Evolutionary conservation across 2,329 filamentous ascomycete species (phyloP), one percentile per base, ranked within the genome.

Genomic region (Cordyceps militaris): DNA sequence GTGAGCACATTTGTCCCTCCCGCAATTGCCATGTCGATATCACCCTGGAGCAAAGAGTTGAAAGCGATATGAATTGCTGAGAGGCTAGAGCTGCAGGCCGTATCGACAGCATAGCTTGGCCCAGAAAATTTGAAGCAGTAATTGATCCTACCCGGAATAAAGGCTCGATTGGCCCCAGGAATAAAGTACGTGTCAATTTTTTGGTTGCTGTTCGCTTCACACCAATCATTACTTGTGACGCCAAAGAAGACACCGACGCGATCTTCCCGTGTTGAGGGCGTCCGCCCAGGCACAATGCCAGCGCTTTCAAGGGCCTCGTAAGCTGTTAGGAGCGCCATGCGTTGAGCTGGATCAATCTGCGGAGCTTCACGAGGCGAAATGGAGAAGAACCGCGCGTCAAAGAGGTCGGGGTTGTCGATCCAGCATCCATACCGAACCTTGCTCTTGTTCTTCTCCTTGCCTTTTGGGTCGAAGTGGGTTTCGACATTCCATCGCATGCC

Each of bases 51-150:
- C 85, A 46, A 89, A 83, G 4, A 87, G 16, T 85, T 85, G 72
- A 88, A 91, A 16, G 72, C 71, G 16, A 88, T 75, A 64, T 89
- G 84, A 48, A 91, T 84, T 0, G 87, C 87, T 3, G 87, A 85
- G 10, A 88, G 77, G 61, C 85, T 87, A 1, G 87, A 90, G 0
- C 87, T 90, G 66, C 88, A 91, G 4, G 88, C 88, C n/a, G 88
- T 91, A 64, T 91, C 88, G 48, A 90, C 78, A 54, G 81, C 88
- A 66, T 84, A 85, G 24, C 84, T 88, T 0, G 87, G 87, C 0
- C 88, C 88, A 46, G 79, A 83, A 70, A 89, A 91, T 65, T 88
- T 87, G 71, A 90, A 90, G 69, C 86, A 86, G 70, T 90, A 91
- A 72, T 89, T 90, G 67, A 91, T 86, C 10, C 86, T 78, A 13